phyloP scores from a whole-genome alignment of 1,284 basidiomycete species.

The Boletellus sp. region DNA sequence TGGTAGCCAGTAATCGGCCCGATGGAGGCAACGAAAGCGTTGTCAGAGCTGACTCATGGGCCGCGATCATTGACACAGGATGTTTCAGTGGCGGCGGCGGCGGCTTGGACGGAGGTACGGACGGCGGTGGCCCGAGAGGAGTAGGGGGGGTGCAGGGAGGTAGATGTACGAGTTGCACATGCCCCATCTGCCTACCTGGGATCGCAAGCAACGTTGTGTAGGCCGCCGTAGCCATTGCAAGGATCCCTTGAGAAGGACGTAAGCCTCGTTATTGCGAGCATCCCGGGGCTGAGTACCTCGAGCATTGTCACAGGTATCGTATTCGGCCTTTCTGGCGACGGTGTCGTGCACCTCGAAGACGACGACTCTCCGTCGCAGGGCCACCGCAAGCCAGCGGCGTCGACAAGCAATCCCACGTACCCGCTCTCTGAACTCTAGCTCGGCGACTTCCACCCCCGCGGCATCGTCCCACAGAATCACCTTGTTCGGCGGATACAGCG shows the following conservation, averaged over 20 bases:
- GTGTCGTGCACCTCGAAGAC: slow-evolving; percentile 71
- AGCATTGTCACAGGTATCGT: slow-evolving; percentile 88
- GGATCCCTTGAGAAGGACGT: slow-evolving; percentile 58
- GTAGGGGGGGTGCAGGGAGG: slow-evolving; percentile 62
- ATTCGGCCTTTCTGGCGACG: slow-evolving; percentile 68
- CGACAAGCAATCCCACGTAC: slow-evolving; percentile 81
- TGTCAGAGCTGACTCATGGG: slow-evolving; percentile 79
- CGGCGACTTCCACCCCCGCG: slow-evolving; percentile 71
- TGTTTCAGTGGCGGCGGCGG: slow-evolving; percentile 57
- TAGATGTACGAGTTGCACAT: slow-evolving; percentile 87
- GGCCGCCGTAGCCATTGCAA: slow-evolving; percentile 76
- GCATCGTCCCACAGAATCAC: slow-evolving; percentile 88
- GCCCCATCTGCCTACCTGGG: slow-evolving; percentile 85
- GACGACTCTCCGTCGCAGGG: slow-evolving; percentile 75
- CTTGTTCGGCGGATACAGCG: slow-evolving; percentile 94
- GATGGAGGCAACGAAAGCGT: slow-evolving; percentile 76
- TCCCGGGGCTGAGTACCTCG: slow-evolving; percentile 49
- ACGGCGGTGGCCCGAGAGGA: slow-evolving; percentile 30
- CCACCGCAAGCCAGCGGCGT: slow-evolving; percentile 80
- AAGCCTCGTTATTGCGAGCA: slow-evolving; percentile 7
- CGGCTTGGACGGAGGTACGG: slow-evolving; percentile 42
- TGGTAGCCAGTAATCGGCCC: slow-evolving; percentile 81
- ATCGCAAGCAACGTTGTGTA: slow-evolving; percentile 82
- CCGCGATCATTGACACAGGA: slow-evolving; percentile 79
- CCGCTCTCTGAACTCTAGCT: slow-evolving; percentile 88